These are phyloP conservation scores for Eutrema japonicum DNA, from an alignment of 345 rosid species.

Conservation along the genomic window DNA sequence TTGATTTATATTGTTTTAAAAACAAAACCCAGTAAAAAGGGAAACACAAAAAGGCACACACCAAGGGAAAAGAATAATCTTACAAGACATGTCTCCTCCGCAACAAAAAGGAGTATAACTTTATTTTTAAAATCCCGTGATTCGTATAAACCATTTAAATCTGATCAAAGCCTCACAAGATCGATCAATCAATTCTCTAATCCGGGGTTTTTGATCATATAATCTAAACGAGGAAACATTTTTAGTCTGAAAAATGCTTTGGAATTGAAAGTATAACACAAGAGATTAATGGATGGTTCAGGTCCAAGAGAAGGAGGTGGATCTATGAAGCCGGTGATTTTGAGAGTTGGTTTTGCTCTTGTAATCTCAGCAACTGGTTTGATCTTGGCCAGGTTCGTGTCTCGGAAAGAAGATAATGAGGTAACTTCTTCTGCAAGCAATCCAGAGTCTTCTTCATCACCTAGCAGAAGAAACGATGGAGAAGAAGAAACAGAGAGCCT, in stretches of 20 bases:
- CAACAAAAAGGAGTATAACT: conserved; percentile 3
- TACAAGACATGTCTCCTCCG: conserved; percentile 31
- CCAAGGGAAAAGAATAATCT: conserved; percentile 53
- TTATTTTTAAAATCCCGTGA: neutral
- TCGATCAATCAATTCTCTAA: neutral
- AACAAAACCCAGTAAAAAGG: too few relatives aligned
- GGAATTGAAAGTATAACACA: neutral
- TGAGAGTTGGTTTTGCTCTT: conserved; percentile 69
- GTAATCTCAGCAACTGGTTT: conserved; percentile 71
- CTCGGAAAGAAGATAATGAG: conserved; percentile 39
- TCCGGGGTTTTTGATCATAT: conserved; percentile 15
- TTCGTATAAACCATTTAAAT: conserved; percentile 24
- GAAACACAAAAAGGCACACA: too few relatives aligned
- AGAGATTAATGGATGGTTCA: conserved; percentile 47
- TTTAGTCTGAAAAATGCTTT: neutral
- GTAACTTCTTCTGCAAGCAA: conserved; percentile 35
- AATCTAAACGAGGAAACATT: conserved; percentile 18
- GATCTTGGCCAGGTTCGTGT: conserved; percentile 52
- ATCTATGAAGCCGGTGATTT: conserved; percentile 57
- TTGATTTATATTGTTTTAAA: too few relatives aligned
- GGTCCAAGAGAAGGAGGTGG: conserved; percentile 49
- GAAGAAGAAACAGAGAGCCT: conserved; percentile 33
- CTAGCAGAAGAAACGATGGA: conserved; percentile 30
- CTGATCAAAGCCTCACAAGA: conserved; percentile 19
- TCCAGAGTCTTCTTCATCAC: conserved; percentile 37